Evolutionary conservation across 139 green algal genomes (phyloP), one percentile per base, ranked within the genome.

Genomic region (Nannochloris sp.): DNA sequence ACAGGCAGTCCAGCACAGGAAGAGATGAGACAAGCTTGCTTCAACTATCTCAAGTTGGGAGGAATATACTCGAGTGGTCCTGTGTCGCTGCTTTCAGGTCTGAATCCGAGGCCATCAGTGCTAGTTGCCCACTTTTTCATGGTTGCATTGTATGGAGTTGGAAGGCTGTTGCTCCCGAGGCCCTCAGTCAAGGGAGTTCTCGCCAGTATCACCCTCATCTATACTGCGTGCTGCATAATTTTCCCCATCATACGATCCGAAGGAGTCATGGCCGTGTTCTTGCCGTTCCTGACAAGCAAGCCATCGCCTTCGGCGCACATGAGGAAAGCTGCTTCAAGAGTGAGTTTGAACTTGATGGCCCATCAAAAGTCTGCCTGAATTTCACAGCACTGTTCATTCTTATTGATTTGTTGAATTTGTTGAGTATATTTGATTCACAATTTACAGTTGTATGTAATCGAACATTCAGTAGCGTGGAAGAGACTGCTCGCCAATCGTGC

Each of bases 51-150:
- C 34, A 68, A 72, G 1, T 80, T 92, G 18, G 93, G 93, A 12
- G 93, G 93, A 60, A 75, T 82, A 10, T 94, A 85, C 75, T 78
- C 79, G 3, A 44, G 60, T 2, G 90, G 90, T 10, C 91, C 92
- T 4, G 80, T 98, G 43, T 87, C 79, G 29, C 75, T 98, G 54
- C 86, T 97, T 27, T 91, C 81, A 12, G 86, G 87, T 9, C 74
- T 98, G 8, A 94, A 95, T 70, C 92, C 93, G 0, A 74, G 75
- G 16, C 92, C 93, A 14, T 82, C 78, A 1, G 70, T 90, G 12
- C 83, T 98, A 4, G 89, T 98, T 29, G 79, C 77, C 70, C 93
- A 98, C 80, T 98, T 98, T 74, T 98, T 98, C 78, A 87, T 85
- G 71, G 92, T 95, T 1, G 89, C 91, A 3, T 56, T 97, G 15